A percentile compares a stretch with the other conserved stretches of the same genome.
Conservation (phyloP, 495 filamentous ascomycete genomes). For the Penicillium bovifimosum region DNA sequence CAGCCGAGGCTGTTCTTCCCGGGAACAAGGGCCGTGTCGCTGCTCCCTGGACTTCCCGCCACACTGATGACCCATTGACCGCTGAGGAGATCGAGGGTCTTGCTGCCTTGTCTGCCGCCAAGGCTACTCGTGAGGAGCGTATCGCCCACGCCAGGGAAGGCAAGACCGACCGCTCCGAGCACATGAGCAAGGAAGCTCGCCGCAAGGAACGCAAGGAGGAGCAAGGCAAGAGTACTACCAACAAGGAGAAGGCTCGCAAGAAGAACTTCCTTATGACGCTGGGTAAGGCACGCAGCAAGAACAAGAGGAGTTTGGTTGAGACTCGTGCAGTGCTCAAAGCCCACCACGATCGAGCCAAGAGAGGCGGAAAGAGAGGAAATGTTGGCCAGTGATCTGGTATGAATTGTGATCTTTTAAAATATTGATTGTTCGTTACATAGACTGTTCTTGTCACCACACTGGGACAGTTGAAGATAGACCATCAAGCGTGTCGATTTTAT, state of each 20-base stretch:
- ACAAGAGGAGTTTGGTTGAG: conserved; percentile 85
- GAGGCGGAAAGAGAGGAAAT: conserved; percentile 78
- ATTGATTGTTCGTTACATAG: conserved; percentile 5
- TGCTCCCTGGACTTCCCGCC: conserved; percentile 45
- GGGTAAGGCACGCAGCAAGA: conserved; percentile 87
- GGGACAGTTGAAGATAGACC: background rate
- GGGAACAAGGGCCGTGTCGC: conserved; percentile 38
- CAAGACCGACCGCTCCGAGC: conserved; percentile 64
- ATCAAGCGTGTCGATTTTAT: background rate
- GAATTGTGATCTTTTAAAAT: background rate
- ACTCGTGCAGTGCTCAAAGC: conserved; percentile 70
- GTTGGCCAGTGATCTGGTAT: conserved; percentile 18
- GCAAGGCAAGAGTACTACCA: conserved; percentile 91
- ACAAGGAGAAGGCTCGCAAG: conserved; percentile 91
- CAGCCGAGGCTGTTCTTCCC: conserved; percentile 56
- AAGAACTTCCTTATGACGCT: conserved; percentile 99
- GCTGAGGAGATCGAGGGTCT: conserved; percentile 78
- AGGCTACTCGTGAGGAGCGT: conserved; percentile 74
- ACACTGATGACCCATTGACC: conserved; percentile 78
- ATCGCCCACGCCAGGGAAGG: conserved; percentile 72
- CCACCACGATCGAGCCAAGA: conserved; percentile 78
- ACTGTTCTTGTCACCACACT: background rate
- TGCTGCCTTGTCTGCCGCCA: conserved; percentile 61
- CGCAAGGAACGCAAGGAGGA: conserved; percentile 77
- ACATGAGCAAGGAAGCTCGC: conserved; percentile 75